Conservation (phyloP, 2,329 filamentous ascomycete species). For the Trichoderma sp. region DNA sequence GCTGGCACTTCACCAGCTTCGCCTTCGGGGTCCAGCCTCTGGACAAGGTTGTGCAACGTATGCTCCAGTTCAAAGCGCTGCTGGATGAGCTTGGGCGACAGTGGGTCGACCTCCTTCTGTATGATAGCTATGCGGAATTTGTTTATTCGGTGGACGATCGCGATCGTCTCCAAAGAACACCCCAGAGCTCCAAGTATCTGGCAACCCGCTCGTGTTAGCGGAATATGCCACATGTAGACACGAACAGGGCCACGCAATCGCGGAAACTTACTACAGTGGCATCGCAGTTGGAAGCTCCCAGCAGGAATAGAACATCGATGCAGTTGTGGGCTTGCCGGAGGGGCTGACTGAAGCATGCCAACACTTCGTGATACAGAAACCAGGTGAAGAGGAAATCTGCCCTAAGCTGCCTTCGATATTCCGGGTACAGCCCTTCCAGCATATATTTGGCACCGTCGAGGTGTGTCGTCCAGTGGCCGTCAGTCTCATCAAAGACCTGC, state of each 20-base stretch:
- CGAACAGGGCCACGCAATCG: not conserved
- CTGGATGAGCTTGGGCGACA: constrained; percentile 30
- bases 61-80: constrained; percentile 30
- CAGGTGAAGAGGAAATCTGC: constrained; percentile 49
- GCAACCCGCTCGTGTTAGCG: not conserved
- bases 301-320: constrained; percentile 24
- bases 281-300: constrained; percentile 23
- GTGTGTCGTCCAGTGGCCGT: constrained; percentile 51
- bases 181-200: constrained; percentile 52
- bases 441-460: constrained; percentile 48
- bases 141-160: constrained; percentile 49
- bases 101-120: constrained; percentile 14
- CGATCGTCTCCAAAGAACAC: constrained; percentile 51
- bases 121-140: constrained; percentile 35
- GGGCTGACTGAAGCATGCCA: constrained; percentile 49
- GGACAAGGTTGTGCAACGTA: constrained; percentile 25
- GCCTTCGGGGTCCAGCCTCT: constrained; percentile 27
- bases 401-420: constrained; percentile 32
- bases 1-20: constrained; percentile 35
- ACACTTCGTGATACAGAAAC: constrained; percentile 52
- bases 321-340: constrained; percentile 18
- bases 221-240: not conserved
- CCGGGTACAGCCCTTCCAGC: constrained; percentile 36
- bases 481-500: constrained; percentile 52
- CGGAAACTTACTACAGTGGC: constrained; percentile 23